These are phyloP conservation scores for Suillus plorans DNA, from an alignment of 768 basidiomycete genomes.

Conservation along the genomic window DNA sequence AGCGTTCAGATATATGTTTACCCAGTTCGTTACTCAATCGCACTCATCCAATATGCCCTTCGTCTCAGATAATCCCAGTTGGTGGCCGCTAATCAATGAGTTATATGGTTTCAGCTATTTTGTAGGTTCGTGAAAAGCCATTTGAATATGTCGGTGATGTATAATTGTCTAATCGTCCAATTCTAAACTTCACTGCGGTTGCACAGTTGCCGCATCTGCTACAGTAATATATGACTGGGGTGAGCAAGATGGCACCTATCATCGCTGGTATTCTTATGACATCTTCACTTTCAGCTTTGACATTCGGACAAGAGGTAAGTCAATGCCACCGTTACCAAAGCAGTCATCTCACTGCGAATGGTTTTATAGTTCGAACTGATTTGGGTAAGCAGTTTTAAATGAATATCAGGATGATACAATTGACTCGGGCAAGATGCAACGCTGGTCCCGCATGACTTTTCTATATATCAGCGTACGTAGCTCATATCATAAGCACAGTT, in stretches of 20 bases:
- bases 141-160: not conserved
- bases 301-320: not conserved
- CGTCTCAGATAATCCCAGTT: not conserved
- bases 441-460: not conserved
- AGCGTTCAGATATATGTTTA: not conserved
- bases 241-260: not conserved
- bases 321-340: not conserved
- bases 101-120: not conserved
- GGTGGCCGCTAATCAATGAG: not conserved
- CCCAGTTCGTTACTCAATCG: not conserved
- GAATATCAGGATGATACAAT: not conserved
- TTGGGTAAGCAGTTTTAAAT: not conserved
- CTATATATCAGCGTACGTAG: not conserved
- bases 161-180: not conserved
- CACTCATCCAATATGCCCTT: not conserved
- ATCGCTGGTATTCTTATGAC: not conserved
- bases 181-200: not conserved
- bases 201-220: not conserved
- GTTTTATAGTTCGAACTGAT: not conserved
- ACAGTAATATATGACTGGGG: not conserved
- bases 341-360: not conserved
- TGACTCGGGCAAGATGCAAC: not conserved
- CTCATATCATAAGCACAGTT: not conserved
- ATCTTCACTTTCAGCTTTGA: not conserved
- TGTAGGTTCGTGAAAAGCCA: not conserved